Percentiles rank a stretch among this genome's conserved stretches.
phyloP scores from a whole-genome alignment of 805 yeast species.

The Kuraishia piskuri region DNA sequence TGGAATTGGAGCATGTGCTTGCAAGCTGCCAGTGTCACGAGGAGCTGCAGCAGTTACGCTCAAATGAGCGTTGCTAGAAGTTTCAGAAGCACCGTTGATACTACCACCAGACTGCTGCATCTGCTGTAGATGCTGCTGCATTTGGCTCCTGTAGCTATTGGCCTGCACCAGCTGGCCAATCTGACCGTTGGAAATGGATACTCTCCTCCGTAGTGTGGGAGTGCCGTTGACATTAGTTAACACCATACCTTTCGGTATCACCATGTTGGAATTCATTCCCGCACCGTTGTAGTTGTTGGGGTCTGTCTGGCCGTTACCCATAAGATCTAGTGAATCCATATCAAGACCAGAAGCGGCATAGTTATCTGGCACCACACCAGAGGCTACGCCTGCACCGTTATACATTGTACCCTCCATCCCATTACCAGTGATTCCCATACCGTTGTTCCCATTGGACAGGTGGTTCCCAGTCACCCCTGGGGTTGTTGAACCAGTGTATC shows the following conservation, averaged over 20 bases:
- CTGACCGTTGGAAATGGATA: constrained; percentile 80
- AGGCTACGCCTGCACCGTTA: neutral
- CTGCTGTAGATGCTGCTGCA: constrained; percentile 9
- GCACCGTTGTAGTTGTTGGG: neutral
- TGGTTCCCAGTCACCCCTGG: no score
- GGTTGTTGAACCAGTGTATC: neutral
- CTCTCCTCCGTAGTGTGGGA: constrained; percentile 43
- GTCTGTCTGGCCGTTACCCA: neutral
- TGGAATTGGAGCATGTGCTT: constrained; percentile 4
- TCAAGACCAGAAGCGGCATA: neutral
- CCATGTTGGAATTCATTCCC: neutral
- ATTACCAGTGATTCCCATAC: neutral
- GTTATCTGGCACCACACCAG: neutral
- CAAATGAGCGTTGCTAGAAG: neutral
- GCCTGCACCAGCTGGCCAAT: constrained; percentile 59
- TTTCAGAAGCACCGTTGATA: neutral
- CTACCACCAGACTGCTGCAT: constrained; percentile 3
- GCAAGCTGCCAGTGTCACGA: constrained; percentile 5
- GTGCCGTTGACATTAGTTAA: neutral
- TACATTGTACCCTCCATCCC: neutral
- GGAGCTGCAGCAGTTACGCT: constrained; percentile 1
- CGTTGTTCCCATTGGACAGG: neutral
- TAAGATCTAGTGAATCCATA: neutral
- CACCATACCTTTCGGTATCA: neutral
- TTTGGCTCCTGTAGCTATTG: constrained; percentile 17